These are phyloP conservation scores for Artemisia annua DNA, from an alignment of 129 eudicot genomes.

Conservation along the genomic window DNA sequence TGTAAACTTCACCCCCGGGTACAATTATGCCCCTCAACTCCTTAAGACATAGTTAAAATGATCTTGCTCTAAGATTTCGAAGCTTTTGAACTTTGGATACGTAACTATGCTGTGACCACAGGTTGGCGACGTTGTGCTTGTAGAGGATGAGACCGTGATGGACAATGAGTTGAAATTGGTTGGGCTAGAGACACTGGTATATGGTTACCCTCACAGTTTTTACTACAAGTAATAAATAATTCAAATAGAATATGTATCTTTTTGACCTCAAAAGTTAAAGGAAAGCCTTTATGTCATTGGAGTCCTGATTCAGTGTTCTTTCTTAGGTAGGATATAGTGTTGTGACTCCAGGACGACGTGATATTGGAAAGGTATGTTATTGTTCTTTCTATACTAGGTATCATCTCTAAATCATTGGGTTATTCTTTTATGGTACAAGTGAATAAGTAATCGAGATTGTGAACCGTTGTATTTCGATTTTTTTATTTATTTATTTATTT, in stretches of 20 bases:
- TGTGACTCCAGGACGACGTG: constrained; percentile 58
- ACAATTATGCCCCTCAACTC: not conserved
- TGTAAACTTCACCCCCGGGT: not conserved
- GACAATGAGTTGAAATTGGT: constrained; percentile 58
- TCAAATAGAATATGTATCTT: no score
- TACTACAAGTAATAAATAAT: no score
- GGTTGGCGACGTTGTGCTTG: constrained; percentile 82
- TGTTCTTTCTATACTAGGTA: not conserved
- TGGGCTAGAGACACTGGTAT: constrained; percentile 89
- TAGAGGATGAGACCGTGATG: constrained; percentile 63
- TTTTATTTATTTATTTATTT: no score
- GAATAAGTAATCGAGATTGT: not conserved
- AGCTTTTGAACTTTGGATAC: constrained; percentile 7
- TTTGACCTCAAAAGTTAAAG: constrained; percentile 14
- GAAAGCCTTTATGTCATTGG: constrained; percentile 17
- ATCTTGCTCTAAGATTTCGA: not conserved
- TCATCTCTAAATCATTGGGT: constrained; percentile 8
- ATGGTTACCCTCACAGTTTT: no score
- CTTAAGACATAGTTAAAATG: not conserved
- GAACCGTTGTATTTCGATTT: not conserved
- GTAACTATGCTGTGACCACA: constrained; percentile 33
- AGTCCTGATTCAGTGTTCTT: constrained; percentile 26
- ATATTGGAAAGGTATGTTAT: constrained; percentile 63
- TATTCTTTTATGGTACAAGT: not conserved
- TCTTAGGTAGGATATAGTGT: constrained; percentile 81